A percentile compares a stretch with the other conserved stretches of the same genome.
These are phyloP conservation scores for Aspergillus brunneoviolaceus DNA, from an alignment of 2,329 filamentous ascomycete genomes.

Conservation along the genomic window DNA sequence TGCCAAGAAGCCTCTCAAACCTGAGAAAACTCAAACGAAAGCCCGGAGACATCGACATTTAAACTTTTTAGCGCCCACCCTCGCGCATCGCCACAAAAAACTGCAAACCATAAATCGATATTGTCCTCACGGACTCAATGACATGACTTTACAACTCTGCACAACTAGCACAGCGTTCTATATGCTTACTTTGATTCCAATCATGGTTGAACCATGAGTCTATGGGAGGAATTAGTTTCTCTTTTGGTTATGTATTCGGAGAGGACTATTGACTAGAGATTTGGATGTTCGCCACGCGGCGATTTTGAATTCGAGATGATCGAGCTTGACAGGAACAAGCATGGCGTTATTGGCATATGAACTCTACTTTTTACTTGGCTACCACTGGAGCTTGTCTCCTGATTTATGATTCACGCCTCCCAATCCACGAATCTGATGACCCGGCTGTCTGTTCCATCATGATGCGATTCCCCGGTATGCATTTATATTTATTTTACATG, in stretches of 20 bases:
- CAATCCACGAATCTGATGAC: conserved; percentile 15
- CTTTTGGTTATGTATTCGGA: conserved; percentile 20
- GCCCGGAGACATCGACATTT: neutral
- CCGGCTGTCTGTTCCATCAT: conserved; percentile 19
- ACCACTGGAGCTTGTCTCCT: conserved; percentile 5
- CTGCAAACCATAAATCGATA: conserved; percentile 26
- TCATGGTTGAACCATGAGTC: conserved; percentile 6
- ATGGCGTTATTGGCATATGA: conserved; percentile 28
- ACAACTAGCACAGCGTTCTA: conserved; percentile 10
- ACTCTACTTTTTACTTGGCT: conserved; percentile 18
- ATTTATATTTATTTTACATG: conserved; percentile 15
- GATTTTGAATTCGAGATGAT: conserved; percentile 18
- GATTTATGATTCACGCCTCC: conserved; percentile 12
- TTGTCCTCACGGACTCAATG: conserved; percentile 38
- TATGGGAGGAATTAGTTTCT: conserved; percentile 17
- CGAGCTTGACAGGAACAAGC: conserved; percentile 15
- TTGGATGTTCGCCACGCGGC: conserved; percentile 28
- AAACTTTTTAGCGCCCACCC: no score
- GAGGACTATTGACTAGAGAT: conserved; percentile 26
- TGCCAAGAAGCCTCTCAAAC: neutral
- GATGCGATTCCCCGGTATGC: conserved; percentile 33
- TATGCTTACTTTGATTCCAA: conserved; percentile 14
- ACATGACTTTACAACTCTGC: conserved; percentile 14
- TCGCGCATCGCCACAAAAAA: neutral
- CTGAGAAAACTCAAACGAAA: conserved; percentile 6